Evolutionary conservation across 108 stramenopile genomes (phyloP), one percentile per base, ranked within the genome.

Genomic region (Nitzschia sp.): DNA sequence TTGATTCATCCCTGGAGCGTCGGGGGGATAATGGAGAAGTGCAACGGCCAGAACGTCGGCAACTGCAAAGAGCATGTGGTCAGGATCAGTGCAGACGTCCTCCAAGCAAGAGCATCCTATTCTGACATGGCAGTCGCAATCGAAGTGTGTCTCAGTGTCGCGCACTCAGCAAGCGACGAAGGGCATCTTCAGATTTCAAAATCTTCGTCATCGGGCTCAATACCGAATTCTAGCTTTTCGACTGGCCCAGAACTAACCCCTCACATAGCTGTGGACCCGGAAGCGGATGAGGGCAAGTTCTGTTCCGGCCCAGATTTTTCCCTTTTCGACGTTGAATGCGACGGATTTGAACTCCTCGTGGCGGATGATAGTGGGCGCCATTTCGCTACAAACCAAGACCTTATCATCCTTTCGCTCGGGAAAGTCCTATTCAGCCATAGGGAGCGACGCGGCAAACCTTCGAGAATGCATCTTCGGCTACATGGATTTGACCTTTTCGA

Each of bases 331-430:
- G 25, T 62, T n/a, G 23, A 42, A 62, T 62, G 61, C 21, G 75
- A 73, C 36, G 90, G 90, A 27, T 72, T 88, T 48, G 60, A 72
- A 54, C 54, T 91, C 21, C 33, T 78, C 9, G 70, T 91, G 2
- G 69, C 75, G 19, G 91, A 92, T 63, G 86, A 92, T 56, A 75
- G 85, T 60, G 62, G 70, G 21, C 77, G 86, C n/a, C 88, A 88
- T 69, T 92, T 92, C 65, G 73, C 80, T 1, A 72, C 66, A n/a
- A 62, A 74, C 29, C 86, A 91, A 61, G 84, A 86, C 25, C 60
- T 85, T 1, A 34, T 84, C 32, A 47, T 72, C 13, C 21, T 82
- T 23, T 82, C 82, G 28, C 46, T 86, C 3, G 72, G 70, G 11
- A 32, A 57, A 46, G 51, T 77, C 26, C 66, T 55, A 15, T 79